Conservation (phyloP, 2,329 filamentous ascomycete species). For the Celoporthe dispersa region DNA sequence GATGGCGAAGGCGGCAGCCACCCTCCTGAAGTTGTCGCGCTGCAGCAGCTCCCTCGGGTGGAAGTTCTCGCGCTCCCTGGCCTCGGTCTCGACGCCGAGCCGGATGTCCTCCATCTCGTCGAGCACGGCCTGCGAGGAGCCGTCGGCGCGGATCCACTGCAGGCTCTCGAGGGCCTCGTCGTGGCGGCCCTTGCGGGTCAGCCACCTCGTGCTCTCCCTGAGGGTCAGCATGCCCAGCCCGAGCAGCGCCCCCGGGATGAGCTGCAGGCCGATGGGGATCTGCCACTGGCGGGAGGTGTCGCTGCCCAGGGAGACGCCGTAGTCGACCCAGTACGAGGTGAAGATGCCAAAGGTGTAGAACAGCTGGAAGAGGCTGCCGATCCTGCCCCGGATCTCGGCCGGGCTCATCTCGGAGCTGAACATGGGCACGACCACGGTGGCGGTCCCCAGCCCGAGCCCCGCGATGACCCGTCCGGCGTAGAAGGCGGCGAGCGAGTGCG, state of each 20-base stretch:
- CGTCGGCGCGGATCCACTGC: constrained; percentile 54
- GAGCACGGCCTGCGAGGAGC: constrained; percentile 38
- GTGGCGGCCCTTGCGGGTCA: constrained; percentile 49
- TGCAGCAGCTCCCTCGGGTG: constrained; percentile 49
- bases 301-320: constrained; percentile 42
- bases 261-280: constrained; percentile 57
- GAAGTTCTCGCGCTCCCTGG: constrained; percentile 49
- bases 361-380: constrained; percentile 51
- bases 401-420: constrained; percentile 52
- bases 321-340: constrained; percentile 50
- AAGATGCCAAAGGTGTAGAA: constrained; percentile 44
- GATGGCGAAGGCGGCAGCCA: constrained; percentile 49
- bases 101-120: constrained; percentile 57
- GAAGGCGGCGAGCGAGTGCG: constrained; percentile 42
- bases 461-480: constrained; percentile 39
- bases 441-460: constrained; percentile 38
- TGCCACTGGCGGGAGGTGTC: constrained; percentile 55
- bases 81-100: constrained; percentile 50
- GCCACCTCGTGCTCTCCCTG: constrained; percentile 55
- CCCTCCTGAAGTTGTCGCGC: constrained; percentile 48
- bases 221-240: constrained; percentile 53
- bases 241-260: constrained; percentile 51
- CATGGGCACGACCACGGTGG: constrained; percentile 46
- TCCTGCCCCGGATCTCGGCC: constrained; percentile 48
- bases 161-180: constrained; percentile 52